Evolutionary conservation across 257 asterid genomes (phyloP).

Genomic region (Penstemon davidsonii): DNA sequence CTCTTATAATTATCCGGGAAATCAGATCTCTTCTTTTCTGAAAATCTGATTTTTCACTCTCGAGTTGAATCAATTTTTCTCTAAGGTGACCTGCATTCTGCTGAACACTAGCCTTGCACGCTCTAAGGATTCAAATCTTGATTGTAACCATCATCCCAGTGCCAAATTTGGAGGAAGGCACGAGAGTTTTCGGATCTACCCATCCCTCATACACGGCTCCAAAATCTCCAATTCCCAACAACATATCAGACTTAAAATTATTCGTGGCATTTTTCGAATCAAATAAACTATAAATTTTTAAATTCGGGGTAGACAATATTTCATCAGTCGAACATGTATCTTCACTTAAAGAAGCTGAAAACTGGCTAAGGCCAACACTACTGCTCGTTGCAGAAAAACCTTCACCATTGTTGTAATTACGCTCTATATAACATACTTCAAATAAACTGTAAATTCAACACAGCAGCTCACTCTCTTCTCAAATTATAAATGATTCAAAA

Average conservation of each 20-base stretch:
- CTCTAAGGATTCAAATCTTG: slow-evolving; percentile 54
- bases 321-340: slow-evolving; percentile 38
- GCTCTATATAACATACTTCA: slow-evolving; percentile 38
- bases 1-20: no score
- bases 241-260: slow-evolving; percentile 51
- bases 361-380: slow-evolving; percentile 41
- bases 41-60: no score
- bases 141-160: slow-evolving; percentile 52
- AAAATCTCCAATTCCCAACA: slow-evolving; percentile 56
- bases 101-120: slow-evolving; percentile 37
- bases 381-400: slow-evolving; percentile 41
- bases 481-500: no score
- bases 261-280: slow-evolving; percentile 52
- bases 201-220: slow-evolving; percentile 62
- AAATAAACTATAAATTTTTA: slow-evolving; percentile 39
- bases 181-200: slow-evolving; percentile 50
- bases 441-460: slow-evolving; percentile 18
- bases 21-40: no score
- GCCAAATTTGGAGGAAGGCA: slow-evolving; percentile 39
- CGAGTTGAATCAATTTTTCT: no score
- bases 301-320: slow-evolving; percentile 40
- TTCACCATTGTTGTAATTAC: slow-evolving; percentile 42
- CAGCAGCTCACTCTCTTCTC: no score
- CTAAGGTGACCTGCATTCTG: no score
- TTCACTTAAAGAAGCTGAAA: slow-evolving; percentile 45